Evolutionary conservation across 345 rosid species (phyloP).

Genomic region (Luvunga scandens): DNA sequence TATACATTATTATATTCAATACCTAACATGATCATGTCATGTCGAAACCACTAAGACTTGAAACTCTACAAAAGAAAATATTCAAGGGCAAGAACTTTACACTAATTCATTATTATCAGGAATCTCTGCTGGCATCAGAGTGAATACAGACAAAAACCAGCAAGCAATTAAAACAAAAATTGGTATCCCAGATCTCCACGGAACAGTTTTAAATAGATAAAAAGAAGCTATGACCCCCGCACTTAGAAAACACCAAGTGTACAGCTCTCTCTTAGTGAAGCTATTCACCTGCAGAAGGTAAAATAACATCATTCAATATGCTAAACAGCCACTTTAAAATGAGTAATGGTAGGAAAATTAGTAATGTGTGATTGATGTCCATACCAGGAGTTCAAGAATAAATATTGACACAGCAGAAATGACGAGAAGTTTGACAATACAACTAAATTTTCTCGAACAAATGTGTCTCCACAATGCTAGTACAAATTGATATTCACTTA

Average conservation of each 20-base stretch:
- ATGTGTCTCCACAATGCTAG: conserved; percentile 63
- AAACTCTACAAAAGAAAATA: conserved; percentile 1
- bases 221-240: conserved; percentile 56
- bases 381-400: conserved; percentile 85
- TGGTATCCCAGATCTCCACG: conserved; percentile 78
- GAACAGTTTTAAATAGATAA: conserved; percentile 58
- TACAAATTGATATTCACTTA: conserved; percentile 57
- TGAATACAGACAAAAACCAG: conserved; percentile 81
- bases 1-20: background rate
- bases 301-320: conserved; percentile 17
- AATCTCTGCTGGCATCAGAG: conserved; percentile 97
- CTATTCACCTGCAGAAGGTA: conserved; percentile 75
- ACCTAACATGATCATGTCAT: background rate
- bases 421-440: conserved; percentile 50
- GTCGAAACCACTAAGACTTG: background rate
- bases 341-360: conserved; percentile 6
- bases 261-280: conserved; percentile 89
- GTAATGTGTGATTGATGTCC: conserved; percentile 8
- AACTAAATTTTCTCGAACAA: conserved; percentile 40
- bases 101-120: conserved; percentile 88
- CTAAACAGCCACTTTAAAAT: conserved; percentile 13
- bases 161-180: conserved; percentile 68
- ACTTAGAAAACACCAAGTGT: conserved; percentile 82
- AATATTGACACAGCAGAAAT: conserved; percentile 48
- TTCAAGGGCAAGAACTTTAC: conserved; percentile 45